Evolutionary conservation across 192 early-diverging fungal genomes (phyloP), one percentile per base, ranked within the genome.

Genomic region (Coemansia biformis): DNA sequence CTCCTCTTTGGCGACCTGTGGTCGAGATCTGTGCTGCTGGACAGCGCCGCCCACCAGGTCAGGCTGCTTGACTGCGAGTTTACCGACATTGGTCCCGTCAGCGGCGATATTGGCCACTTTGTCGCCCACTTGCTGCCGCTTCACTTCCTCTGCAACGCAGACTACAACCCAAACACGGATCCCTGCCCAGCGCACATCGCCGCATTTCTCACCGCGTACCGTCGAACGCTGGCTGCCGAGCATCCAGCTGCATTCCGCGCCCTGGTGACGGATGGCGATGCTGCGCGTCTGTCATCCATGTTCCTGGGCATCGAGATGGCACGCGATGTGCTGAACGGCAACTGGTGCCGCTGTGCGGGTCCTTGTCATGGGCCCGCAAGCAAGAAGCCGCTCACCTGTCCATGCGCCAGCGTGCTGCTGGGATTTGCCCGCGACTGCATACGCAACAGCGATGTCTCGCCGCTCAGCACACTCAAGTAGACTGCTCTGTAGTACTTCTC

Each of bases 1-100:
- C n/a, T n/a, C n/a, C n/a, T n/a, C n/a, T 68, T 68, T 57, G 65
- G 65, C 26, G 57, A 68, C 17, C 44, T 68, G 19, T 68, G 65
- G 57, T 47, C 57, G 1, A 57, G 57, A 11, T 54, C 57, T 0
- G 29, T 60, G 10, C 44, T 68, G 26, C 51, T 57, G 23, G 48
- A 68, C 29, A 28, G 15, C 5, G 14, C 22, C 10, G 28, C 28
- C 21, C 33, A 26, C 8, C 15, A 38, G 8, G 38, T 68, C 30
- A 56, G 56, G n/a, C 1, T 68, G 10, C 43, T 68, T 0, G 57
- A 68, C 32, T 49, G 59, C 18, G 65, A 68, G 49, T 60, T 60
- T 53, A 21, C 48, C 3, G 57, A 68, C 15, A 40, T 47, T 18
- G 57, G 57, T 8, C 36, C 52, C 14, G 34, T 54, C 6, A 57